Evolutionary conservation across 257 asterid species (phyloP), one percentile per base, ranked within the genome.

Genomic region (Knoxia roxburghii): DNA sequence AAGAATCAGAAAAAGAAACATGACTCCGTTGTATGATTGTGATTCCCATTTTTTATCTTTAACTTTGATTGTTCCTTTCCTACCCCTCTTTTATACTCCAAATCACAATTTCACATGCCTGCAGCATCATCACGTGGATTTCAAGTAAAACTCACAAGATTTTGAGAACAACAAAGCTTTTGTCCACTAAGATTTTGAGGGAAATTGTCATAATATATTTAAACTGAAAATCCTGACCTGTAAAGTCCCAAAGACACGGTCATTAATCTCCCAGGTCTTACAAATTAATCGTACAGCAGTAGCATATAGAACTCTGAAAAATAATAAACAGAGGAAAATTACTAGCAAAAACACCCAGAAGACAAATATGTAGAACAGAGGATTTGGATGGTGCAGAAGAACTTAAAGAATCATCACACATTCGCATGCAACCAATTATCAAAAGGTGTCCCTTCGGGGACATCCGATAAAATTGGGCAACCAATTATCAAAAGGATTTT

Each of bases 181-280:
- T n/a, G n/a, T n/a, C n/a, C n/a, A n/a, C n/a, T n/a, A n/a, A n/a
- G n/a, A n/a, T n/a, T n/a, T n/a, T n/a, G n/a, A n/a, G n/a, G n/a
- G n/a, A n/a, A n/a, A n/a, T n/a, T n/a, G n/a, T n/a, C 61, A 35
- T 43, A 57, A 48, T 37, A 9, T 37, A 40, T 35, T 21, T 33
- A 15, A 51, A 45, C 76, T 53, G 41, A 43, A 64, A 41, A 41
- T 21, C n/a, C 85, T 81, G 80, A 82, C 99, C 94, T 87, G 97
- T 83, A 94, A 83, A 81, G 83, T 88, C 73, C 84, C 90, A 80
- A 88, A 94, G 82, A 84, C 86, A 55, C 96, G 97, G 71, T 83
- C 99, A 67, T 83, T 94, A 78, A 78, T 83, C 85, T 83, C 99
- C 99, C 99, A 94, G 17, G 99, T 81, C 85, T 88, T 94, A 81